phyloP scores from a whole-genome alignment of 2,329 filamentous ascomycete genomes.

The Didymella keratinophila region DNA sequence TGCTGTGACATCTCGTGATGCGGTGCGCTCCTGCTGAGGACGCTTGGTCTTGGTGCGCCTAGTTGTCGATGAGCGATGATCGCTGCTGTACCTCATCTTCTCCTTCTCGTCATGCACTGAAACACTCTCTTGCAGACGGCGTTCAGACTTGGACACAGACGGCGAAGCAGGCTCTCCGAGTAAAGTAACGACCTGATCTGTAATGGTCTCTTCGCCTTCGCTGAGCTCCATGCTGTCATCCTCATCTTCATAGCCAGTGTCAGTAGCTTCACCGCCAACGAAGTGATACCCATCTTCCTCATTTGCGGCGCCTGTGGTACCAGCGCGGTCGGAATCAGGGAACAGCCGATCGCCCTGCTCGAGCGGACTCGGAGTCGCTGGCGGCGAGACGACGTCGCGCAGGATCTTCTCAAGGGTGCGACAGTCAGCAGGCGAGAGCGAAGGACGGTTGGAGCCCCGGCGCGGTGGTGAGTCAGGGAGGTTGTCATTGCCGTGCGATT shows the following conservation, averaged over 20 bases:
- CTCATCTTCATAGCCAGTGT: slow-evolving; percentile 28
- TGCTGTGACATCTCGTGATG: background rate
- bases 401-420: slow-evolving; percentile 24
- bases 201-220: slow-evolving; percentile 3
- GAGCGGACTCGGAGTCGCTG: background rate
- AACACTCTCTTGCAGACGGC: slow-evolving; percentile 6
- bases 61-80: background rate
- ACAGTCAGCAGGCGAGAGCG: slow-evolving; percentile 23
- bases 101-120: slow-evolving; percentile 10
- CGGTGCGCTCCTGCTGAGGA: background rate
- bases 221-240: slow-evolving; percentile 30
- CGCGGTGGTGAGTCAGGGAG: background rate
- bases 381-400: slow-evolving; percentile 7
- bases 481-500: slow-evolving; percentile 6
- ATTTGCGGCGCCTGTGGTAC: background rate
- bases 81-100: background rate
- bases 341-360: background rate
- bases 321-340: background rate
- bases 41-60: background rate
- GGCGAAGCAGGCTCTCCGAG: background rate
- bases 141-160: background rate
- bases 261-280: slow-evolving; percentile 18
- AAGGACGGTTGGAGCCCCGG: background rate
- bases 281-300: background rate
- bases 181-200: background rate